phyloP scores from a whole-genome alignment of 2,329 filamentous ascomycete genomes.

The Penicillium sclerotigenum region DNA sequence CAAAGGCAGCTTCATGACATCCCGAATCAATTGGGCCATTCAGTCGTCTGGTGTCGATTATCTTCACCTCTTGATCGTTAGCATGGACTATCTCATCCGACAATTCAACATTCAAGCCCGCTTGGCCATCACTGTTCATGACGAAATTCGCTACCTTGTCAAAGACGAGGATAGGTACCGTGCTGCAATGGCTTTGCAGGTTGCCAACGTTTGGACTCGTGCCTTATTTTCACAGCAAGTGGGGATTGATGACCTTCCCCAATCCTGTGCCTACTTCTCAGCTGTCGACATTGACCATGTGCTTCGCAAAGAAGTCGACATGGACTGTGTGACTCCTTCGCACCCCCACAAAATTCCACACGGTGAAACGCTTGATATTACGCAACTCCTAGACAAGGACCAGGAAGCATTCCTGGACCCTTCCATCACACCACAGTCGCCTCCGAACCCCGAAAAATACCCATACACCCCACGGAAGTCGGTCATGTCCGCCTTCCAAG shows the following conservation, averaged over 20 bases:
- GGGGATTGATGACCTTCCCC: conserved; percentile 90
- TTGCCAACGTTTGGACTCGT: conserved; percentile 93
- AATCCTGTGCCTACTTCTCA: conserved; percentile 92
- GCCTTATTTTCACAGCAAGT: conserved; percentile 98
- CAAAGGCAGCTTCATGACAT: conserved; percentile 90
- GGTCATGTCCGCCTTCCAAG: conserved; percentile 72
- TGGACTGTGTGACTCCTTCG: conserved; percentile 93
- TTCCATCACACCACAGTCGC: conserved; percentile 53
- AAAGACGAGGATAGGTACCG: conserved; percentile 81
- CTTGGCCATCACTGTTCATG: conserved; percentile 89
- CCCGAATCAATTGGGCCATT: conserved; percentile 98
- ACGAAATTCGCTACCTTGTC: conserved; percentile 94
- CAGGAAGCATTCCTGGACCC: conserved; percentile 66
- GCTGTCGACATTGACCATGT: conserved; percentile 94
- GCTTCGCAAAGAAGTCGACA: conserved; percentile 95
- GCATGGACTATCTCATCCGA: conserved; percentile 89
- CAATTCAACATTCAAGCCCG: conserved; percentile 83
- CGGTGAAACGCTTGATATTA: conserved; percentile 84
- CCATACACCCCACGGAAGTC: conserved; percentile 68
- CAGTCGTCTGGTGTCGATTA: conserved; percentile 98
- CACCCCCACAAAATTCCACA: conserved; percentile 73
- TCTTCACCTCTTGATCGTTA: conserved; percentile 84
- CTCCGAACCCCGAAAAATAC: conserved; percentile 62
- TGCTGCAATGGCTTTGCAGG: conserved; percentile 85
- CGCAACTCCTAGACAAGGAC: conserved; percentile 71